Conservation (phyloP, 805 yeast genomes). For the Zygoascus biomembranicola region DNA sequence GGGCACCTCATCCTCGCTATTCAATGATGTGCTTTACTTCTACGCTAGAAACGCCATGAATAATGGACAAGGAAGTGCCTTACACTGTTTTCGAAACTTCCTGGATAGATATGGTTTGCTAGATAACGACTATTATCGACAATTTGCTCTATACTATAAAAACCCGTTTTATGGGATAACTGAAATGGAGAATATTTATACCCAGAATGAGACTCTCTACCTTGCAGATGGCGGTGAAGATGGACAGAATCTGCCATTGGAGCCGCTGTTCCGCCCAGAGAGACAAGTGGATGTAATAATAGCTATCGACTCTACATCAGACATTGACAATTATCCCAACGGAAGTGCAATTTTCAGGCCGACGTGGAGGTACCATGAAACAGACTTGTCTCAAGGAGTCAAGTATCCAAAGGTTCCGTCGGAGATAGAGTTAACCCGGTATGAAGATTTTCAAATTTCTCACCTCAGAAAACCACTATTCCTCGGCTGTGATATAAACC, state of each 20-base stretch:
- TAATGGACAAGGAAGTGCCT: not conserved
- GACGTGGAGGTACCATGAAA: slow-evolving; percentile 20
- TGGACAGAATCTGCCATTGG: slow-evolving; percentile 59
- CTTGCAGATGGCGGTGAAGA: slow-evolving; percentile 81
- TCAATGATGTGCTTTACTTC: slow-evolving; percentile 54
- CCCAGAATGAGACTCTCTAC: slow-evolving; percentile 31
- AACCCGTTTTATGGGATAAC: slow-evolving; percentile 6
- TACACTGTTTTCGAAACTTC: not conserved
- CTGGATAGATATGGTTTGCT: slow-evolving; percentile 1
- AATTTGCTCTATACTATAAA: slow-evolving; percentile 9
- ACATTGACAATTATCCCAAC: slow-evolving; percentile 21
- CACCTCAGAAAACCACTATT: slow-evolving; percentile 45
- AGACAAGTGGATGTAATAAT: slow-evolving; percentile 55
- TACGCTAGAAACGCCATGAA: not conserved
- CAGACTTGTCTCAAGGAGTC: slow-evolving; percentile 16
- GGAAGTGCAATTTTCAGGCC: slow-evolving; percentile 25
- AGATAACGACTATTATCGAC: slow-evolving; percentile 5
- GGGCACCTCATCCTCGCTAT: slow-evolving; percentile 76
- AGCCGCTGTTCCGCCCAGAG: slow-evolving; percentile 54
- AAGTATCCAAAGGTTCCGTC: slow-evolving; percentile 22
- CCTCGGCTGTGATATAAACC: slow-evolving; percentile 64
- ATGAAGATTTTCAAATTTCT: slow-evolving; percentile 2
- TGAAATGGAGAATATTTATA: not conserved
- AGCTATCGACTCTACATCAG: slow-evolving; percentile 34
- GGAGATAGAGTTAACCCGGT: slow-evolving; percentile 21